Base-by-base conservation (phyloP, 202 grass and related monocot genomes). In the Elaeis oleifera region DNA sequence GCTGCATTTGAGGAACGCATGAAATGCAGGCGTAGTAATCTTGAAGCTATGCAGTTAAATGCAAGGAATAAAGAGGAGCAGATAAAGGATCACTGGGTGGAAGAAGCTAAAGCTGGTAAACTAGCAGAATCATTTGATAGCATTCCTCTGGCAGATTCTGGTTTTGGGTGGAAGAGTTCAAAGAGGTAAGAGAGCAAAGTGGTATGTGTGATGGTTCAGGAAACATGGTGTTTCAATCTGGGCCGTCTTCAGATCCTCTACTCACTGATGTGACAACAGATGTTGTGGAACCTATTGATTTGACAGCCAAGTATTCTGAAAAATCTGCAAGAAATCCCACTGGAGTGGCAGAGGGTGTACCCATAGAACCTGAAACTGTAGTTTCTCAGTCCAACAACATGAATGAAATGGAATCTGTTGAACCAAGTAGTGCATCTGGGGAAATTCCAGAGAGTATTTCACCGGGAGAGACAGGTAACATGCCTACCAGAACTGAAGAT, bases 111-210 rank as follows among this genome's bases (percentile, higher is more conserved):
- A 72, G 65, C 70, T 64, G 85, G 82, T 58, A 81, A 77, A 51
- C 70, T 92, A 65, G 71, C 74, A 66, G 68, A 78, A 50, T 84
- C 70, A 49, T 86, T 97, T 79, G 76, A 92, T 79, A 74, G 60
- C 60, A 79, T 92, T 59, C 71, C 78, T 71, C 75, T 80, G 67
- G 71, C 77, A 54, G 72, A 86, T 89, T 82, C 68, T 58, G 65
- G 65, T 69, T 97, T 97, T 63, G 26, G 72, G 60, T 92, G 75
- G 84, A 92, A 55, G 74, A 89, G 56, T 86, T 97, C 53, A 71
- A 50, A 36, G 79, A 50, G 60, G 48, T 56, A 18, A 16, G 6
- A 5, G 27, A 39, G 14, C 70, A 54, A 23, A 51, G 25, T 55
- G 27, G 44, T 16, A 4, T 28, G 39, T 19, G 21, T 44, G 49